Conservation (phyloP, 108 stramenopile species). For the Cyclotella kingstonii region DNA sequence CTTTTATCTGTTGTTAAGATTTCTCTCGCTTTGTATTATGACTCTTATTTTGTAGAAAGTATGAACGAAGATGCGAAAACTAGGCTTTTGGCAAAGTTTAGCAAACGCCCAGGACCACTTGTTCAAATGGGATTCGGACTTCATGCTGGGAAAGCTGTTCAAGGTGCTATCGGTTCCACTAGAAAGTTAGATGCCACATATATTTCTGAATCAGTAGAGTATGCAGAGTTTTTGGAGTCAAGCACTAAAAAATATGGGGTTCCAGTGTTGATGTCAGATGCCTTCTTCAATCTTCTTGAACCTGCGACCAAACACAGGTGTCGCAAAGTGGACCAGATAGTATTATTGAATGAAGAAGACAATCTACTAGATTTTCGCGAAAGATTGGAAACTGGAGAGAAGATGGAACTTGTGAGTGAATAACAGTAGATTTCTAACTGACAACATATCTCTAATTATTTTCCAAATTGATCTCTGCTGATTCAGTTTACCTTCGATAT, state of each 20-base stretch:
- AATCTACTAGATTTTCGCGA: conserved; percentile 34
- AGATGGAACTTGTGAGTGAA: conserved; percentile 53
- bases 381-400: conserved; percentile 34
- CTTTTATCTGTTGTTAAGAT: conserved; percentile 83
- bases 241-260: conserved; percentile 88
- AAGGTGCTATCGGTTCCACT: conserved; percentile 93
- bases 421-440: not conserved
- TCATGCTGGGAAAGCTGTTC: conserved; percentile 94
- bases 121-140: conserved; percentile 93
- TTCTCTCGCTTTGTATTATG: conserved; percentile 71
- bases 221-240: conserved; percentile 86
- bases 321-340: conserved; percentile 75
- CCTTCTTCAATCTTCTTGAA: conserved; percentile 73
- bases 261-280: conserved; percentile 84
- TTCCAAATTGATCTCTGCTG: not conserved
- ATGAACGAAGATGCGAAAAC: conserved; percentile 58
- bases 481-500: conserved; percentile 71
- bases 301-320: conserved; percentile 64
- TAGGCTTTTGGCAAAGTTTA: conserved; percentile 59
- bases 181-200: conserved; percentile 96
- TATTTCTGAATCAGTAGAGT: conserved; percentile 86
- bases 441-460: not conserved
- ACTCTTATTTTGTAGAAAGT: conserved; percentile 65
- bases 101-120: conserved; percentile 72
- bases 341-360: conserved; percentile 59